phyloP scores from a whole-genome alignment of 352 stramenopile species.

The Globisporangium middletonii region DNA sequence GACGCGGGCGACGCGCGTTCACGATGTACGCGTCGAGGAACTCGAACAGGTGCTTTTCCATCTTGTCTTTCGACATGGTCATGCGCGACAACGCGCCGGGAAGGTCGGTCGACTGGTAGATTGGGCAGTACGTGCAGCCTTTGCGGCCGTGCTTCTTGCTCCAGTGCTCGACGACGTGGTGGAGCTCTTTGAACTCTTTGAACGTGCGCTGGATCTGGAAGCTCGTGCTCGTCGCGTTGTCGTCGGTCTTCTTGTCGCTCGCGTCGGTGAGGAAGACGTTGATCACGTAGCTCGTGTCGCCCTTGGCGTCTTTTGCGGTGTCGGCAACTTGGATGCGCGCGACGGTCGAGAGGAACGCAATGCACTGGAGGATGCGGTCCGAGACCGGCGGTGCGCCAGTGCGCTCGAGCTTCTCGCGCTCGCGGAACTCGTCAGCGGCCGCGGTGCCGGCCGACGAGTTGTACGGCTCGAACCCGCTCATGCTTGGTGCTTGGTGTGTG shows the following conservation, averaged over 20 bases:
- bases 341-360: slow-evolving; percentile 8
- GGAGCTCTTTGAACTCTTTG: slow-evolving; percentile 10
- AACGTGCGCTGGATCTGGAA: slow-evolving; percentile 12
- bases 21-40: slow-evolving; percentile 2
- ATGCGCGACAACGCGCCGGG: slow-evolving; percentile 1
- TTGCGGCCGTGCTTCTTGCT: neutral
- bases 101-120: neutral
- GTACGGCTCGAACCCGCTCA: neutral
- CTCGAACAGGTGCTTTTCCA: neutral
- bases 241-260: neutral
- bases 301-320: slow-evolving; percentile 5
- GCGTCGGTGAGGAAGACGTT: neutral
- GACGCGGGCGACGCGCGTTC: slow-evolving; percentile 4
- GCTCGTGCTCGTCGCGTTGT: neutral
- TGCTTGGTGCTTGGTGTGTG: too few relatives aligned
- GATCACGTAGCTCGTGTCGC: slow-evolving; percentile 6
- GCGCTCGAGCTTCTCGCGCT: neutral
- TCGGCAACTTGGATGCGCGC: slow-evolving; percentile 4
- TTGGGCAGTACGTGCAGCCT: slow-evolving; percentile 3
- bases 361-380: slow-evolving; percentile 8
- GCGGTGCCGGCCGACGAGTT: neutral
- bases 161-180: slow-evolving; percentile 5
- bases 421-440: neutral
- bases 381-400: neutral
- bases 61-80: slow-evolving; percentile 4